Conservation (phyloP, 1,139 yeast genomes). For the Blastobotrys arbuscula region DNA sequence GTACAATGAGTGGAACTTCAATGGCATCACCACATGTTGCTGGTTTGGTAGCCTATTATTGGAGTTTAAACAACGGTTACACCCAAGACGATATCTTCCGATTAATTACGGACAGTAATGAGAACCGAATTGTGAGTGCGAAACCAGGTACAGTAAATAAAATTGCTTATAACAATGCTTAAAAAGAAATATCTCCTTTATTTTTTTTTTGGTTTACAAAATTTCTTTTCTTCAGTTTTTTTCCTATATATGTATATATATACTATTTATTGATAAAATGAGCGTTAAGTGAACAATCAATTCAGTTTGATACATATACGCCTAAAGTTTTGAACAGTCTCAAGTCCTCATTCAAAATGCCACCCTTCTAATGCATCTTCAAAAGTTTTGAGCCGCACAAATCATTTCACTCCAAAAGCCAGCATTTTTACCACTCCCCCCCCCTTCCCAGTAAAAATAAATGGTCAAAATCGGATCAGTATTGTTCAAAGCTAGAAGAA, state of each 20-base stretch:
- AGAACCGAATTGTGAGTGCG: conserved; percentile 19
- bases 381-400: neutral
- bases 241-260: too few relatives aligned
- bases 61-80: conserved; percentile 39
- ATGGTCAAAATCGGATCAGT: too few relatives aligned
- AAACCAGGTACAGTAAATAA: conserved; percentile 24
- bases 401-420: too few relatives aligned
- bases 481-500: neutral
- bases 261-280: neutral
- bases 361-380: neutral
- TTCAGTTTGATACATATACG: neutral
- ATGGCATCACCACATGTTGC: conserved; percentile 84
- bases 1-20: conserved; percentile 70
- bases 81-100: conserved; percentile 19
- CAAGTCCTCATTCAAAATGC: neutral
- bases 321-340: neutral
- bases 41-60: conserved; percentile 62
- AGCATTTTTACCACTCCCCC: too few relatives aligned
- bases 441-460: too few relatives aligned
- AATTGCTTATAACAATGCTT: conserved; percentile 26
- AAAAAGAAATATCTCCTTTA: neutral
- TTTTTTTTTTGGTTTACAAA: neutral
- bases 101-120: conserved; percentile 23
- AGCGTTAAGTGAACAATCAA: neutral
- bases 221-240: neutral